Evolutionary conservation across 2,329 filamentous ascomycete genomes (phyloP).

Genomic region (Scytalidium lignicola): DNA sequence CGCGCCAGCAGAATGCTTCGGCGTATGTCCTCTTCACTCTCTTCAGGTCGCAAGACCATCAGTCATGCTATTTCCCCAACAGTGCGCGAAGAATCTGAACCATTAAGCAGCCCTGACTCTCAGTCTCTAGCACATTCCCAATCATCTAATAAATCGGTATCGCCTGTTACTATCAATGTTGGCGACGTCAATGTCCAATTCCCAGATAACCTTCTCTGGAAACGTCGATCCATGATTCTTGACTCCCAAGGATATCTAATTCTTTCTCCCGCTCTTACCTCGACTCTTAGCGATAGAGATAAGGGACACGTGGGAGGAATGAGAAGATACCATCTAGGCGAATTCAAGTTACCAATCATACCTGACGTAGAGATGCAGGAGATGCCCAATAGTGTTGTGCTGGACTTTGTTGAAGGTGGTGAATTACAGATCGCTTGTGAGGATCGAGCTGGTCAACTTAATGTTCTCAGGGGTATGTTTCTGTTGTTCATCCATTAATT

Average conservation of each 20-base stretch:
- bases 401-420: slow-evolving; percentile 57
- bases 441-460: slow-evolving; percentile 52
- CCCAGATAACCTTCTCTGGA: slow-evolving; percentile 93
- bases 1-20: slow-evolving; percentile 49
- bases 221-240: slow-evolving; percentile 81
- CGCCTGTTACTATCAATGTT: slow-evolving; percentile 30
- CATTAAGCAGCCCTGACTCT: slow-evolving; percentile 23
- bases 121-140: slow-evolving; percentile 17
- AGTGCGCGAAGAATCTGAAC: slow-evolving; percentile 32
- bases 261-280: slow-evolving; percentile 64
- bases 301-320: slow-evolving; percentile 53
- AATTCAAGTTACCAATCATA: slow-evolving; percentile 73
- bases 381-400: slow-evolving; percentile 74
- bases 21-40: slow-evolving; percentile 56
- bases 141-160: slow-evolving; percentile 19
- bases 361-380: slow-evolving; percentile 92
- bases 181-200: slow-evolving; percentile 97
- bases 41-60: slow-evolving; percentile 36
- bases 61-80: slow-evolving; percentile 28
- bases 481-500: background rate
- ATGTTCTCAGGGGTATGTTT: slow-evolving; percentile 39
- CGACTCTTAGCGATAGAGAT: slow-evolving; percentile 27
- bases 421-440: slow-evolving; percentile 62
- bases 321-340: slow-evolving; percentile 79
- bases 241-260: slow-evolving; percentile 81